These are phyloP conservation scores for Gracilariopsis chorda DNA, from an alignment of 23 red algal species.

Conservation along the genomic window DNA sequence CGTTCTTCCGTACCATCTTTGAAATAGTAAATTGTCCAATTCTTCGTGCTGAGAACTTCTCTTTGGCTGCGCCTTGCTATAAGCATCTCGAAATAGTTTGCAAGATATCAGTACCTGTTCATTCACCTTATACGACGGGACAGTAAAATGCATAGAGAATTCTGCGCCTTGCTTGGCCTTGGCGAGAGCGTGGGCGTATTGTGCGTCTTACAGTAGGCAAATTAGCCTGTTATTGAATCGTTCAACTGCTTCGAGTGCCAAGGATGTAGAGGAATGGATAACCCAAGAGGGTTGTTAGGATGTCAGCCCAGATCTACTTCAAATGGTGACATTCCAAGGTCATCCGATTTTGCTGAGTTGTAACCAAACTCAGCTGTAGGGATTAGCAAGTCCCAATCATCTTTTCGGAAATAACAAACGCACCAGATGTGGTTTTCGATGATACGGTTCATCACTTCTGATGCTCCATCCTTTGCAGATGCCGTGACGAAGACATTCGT, in stretches of 20 bases:
- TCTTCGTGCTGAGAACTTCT: neutral
- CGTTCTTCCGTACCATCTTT: neutral
- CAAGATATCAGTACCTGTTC: neutral
- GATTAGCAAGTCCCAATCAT: neutral
- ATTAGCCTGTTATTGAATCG: neutral
- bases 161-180: neutral
- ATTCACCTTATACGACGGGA: neutral
- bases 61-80: neutral
- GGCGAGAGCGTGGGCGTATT: neutral
- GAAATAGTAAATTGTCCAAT: neutral
- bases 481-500: neutral
- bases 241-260: neutral
- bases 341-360: neutral
- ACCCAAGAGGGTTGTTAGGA: neutral
- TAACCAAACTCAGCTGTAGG: neutral
- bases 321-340: neutral
- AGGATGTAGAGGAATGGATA: neutral
- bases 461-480: neutral
- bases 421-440: neutral
- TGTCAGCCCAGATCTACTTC: neutral
- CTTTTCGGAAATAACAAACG: neutral
- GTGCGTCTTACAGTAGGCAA: neutral
- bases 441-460: constrained; percentile 10
- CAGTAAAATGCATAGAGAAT: neutral
- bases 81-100: neutral